Conservation (phyloP, 345 rosid genomes). For the Orychophragmus violaceus region DNA sequence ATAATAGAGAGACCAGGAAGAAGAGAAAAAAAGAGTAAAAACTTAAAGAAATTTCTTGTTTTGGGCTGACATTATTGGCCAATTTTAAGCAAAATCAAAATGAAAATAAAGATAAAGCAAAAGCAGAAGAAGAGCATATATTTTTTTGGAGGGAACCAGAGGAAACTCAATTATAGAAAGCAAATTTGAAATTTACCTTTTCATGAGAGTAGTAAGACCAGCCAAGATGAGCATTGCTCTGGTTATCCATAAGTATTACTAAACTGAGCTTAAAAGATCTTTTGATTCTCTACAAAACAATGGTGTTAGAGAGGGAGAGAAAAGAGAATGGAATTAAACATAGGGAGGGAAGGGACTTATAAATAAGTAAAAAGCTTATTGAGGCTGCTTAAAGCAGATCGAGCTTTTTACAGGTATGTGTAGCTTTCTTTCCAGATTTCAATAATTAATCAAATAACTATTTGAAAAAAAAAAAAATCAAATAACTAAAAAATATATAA, state of each 20-base stretch:
- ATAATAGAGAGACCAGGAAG: background rate
- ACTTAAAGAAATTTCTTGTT: background rate
- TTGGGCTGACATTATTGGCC: constrained; percentile 9
- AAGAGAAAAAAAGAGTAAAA: background rate
- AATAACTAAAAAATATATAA: background rate
- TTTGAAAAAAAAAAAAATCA: too few relatives aligned
- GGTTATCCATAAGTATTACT: constrained; percentile 51
- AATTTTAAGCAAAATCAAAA: constrained; percentile 5
- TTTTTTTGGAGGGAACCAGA: constrained; percentile 6
- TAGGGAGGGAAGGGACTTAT: constrained; percentile 22
- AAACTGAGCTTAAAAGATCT: background rate
- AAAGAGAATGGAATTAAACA: background rate
- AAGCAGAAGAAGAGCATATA: background rate
- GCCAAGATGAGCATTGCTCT: constrained; percentile 46
- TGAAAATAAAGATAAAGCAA: constrained; percentile 6
- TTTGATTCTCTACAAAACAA: background rate
- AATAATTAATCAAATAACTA: constrained; percentile 18
- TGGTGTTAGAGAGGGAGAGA: background rate
- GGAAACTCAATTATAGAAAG: background rate
- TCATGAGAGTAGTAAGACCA: constrained; percentile 67
- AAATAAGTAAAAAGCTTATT: constrained; percentile 2
- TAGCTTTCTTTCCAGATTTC: constrained; percentile 22
- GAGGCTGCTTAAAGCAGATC: constrained; percentile 22
- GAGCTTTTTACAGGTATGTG: constrained; percentile 28
- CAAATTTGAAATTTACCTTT: constrained; percentile 45